These are phyloP conservation scores for Endocalyx cinctus DNA, from an alignment of 2,329 filamentous ascomycete species.

Conservation along the genomic window DNA sequence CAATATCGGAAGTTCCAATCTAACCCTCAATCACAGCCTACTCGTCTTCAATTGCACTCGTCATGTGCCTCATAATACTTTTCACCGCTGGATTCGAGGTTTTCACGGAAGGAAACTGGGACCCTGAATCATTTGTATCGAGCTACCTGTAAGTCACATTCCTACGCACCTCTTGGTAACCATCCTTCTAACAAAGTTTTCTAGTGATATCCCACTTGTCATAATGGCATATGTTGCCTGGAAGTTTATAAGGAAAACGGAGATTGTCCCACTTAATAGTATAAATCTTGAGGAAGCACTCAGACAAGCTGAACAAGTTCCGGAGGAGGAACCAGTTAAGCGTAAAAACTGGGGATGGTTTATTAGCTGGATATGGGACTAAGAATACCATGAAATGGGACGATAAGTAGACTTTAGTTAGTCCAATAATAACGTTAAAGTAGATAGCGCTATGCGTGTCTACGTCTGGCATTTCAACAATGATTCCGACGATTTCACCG, in stretches of 20 bases:
- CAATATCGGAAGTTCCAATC: background rate
- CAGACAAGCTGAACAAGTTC: conserved; percentile 35
- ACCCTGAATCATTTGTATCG: conserved; percentile 52
- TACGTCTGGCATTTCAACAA: too few relatives aligned
- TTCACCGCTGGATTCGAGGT: conserved; percentile 65
- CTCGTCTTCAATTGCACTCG: conserved; percentile 55
- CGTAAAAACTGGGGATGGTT: conserved; percentile 15
- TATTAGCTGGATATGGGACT: conserved; percentile 35
- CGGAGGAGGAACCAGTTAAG: conserved; percentile 20
- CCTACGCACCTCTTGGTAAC: background rate
- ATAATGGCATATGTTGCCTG: conserved; percentile 53
- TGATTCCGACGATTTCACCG: too few relatives aligned
- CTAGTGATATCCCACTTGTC: conserved; percentile 57
- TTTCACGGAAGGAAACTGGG: conserved; percentile 57
- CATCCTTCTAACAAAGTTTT: conserved; percentile 3
- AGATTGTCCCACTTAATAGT: conserved; percentile 43
- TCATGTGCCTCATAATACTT: conserved; percentile 59
- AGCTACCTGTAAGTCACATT: conserved; percentile 51
- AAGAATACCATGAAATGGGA: too few relatives aligned
- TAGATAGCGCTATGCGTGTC: too few relatives aligned
- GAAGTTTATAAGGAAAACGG: conserved; percentile 63
- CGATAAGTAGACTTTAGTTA: too few relatives aligned
- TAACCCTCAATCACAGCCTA: conserved; percentile 38
- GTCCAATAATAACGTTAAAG: too few relatives aligned
- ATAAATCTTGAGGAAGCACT: conserved; percentile 51